Base-by-base conservation (phyloP, 2,329 filamentous ascomycete genomes). In the Diaporthe sp. region DNA sequence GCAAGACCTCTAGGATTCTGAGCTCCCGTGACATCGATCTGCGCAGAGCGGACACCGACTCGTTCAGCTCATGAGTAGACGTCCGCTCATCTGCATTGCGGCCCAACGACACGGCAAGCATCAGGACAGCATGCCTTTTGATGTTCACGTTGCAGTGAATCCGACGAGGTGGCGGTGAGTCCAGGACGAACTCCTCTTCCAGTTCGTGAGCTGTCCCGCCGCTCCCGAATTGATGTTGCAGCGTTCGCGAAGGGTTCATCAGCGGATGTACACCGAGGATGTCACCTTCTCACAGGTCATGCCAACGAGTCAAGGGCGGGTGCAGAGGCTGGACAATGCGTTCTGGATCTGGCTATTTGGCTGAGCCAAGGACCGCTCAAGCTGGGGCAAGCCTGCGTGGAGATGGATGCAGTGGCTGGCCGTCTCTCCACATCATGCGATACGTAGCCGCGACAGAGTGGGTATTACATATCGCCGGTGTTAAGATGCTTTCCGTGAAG, bases 241-340 rank as follows among this genome's bases (percentile, higher is more conserved):
- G 45, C 64, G 64, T 54, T 68, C 64, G 10, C 47, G 64, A 68
- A 30, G 47, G 33, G 47, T 54, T 68, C 64, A 28, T 54, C 47
- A 40, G 47, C 64, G 64, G 47, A 28, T 35, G 35, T 68, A 54
- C 64, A 68, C 64, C 45, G 45, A 68, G 35, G 9, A 54, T 68
- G 47, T 68, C 64, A 68, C 64, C 64, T 52, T 22, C n/a, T 28
- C 33, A 40, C 30, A 28, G 64, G 47, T 40, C 64, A 40, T 68
- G 47, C n/a, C 64, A 47, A 19, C 64, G 33, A 68, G 64, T 68
- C 64, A 68, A 68, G 64, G 64, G 33, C 64, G 64, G 64, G 45
- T 68, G 64, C 64, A 68, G 64, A 68, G 64, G 64, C 64, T 68
- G 64, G 64, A 68, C 64, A 40, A 13, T 68, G 64, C 61, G 64